Evolutionary conservation across 2,329 filamentous ascomycete species (phyloP).

Genomic region (Didymella keratinophila): DNA sequence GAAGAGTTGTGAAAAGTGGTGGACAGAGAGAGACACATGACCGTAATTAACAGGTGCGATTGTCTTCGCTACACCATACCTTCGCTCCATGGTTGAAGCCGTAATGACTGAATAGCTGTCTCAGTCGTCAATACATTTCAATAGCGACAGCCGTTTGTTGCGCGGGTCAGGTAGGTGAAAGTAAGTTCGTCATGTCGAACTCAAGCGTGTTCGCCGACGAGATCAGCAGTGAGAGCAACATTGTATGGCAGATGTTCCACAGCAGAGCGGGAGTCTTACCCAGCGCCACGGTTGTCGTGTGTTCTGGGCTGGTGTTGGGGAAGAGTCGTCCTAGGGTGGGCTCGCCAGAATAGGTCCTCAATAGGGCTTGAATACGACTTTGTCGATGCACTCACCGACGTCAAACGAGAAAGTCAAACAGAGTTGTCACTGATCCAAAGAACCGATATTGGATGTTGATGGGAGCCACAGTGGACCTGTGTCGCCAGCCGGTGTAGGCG

Average conservation of each 20-base stretch:
- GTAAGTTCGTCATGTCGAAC: slow-evolving; percentile 8
- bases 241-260: slow-evolving; percentile 16
- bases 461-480: no score
- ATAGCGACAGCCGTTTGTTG: slow-evolving; percentile 29
- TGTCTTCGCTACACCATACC: background rate
- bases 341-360: slow-evolving; percentile 10
- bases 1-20: background rate
- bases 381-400: slow-evolving; percentile 7
- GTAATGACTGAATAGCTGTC: slow-evolving; percentile 24
- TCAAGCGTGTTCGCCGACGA: slow-evolving; percentile 9
- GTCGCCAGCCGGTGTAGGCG: background rate
- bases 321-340: slow-evolving; percentile 1
- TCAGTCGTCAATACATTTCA: slow-evolving; percentile 35
- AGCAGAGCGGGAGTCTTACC: slow-evolving; percentile 3
- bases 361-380: slow-evolving; percentile 14
- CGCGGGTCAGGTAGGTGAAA: slow-evolving; percentile 26
- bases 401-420: background rate
- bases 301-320: slow-evolving; percentile 1
- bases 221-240: background rate
- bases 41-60: background rate
- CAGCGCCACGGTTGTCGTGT: slow-evolving; percentile 7
- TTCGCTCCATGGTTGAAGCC: background rate
- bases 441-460: no score
- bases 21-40: background rate
- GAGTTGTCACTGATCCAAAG: background rate